Evolutionary conservation across 768 basidiomycete genomes (phyloP).

Genomic region (Lentinula guzmanii): DNA sequence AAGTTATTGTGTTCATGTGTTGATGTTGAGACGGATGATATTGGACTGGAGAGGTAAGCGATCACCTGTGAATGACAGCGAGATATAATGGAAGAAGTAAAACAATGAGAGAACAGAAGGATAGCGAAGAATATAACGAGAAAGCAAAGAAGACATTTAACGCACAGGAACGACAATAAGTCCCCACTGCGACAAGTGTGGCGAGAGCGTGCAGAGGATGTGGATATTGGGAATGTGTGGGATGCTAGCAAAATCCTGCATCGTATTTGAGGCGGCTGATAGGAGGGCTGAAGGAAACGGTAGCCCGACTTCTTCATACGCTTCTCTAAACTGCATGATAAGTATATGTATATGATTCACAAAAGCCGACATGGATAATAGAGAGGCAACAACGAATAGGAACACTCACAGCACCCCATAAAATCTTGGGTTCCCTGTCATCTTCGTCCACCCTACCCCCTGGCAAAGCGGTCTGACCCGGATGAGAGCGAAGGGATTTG

Average conservation of each 20-base stretch:
- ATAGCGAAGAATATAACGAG: constrained; percentile 33
- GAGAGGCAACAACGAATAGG: not conserved
- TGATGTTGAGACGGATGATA: not conserved
- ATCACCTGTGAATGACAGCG: constrained; percentile 41
- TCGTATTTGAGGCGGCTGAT: constrained; percentile 22
- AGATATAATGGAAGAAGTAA: constrained; percentile 54
- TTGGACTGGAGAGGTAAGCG: not conserved
- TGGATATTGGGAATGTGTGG: constrained; percentile 55
- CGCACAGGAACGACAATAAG: constrained; percentile 78
- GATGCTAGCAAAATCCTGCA: not conserved
- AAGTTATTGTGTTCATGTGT: no score
- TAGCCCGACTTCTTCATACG: constrained; percentile 77
- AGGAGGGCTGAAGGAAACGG: constrained; percentile 39
- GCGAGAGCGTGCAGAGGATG: not conserved
- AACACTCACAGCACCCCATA: constrained; percentile 63
- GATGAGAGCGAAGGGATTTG: constrained; percentile 65
- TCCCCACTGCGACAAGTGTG: constrained; percentile 53
- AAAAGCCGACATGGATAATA: not conserved
- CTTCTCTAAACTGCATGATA: constrained; percentile 63
- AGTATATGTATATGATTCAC: not conserved
- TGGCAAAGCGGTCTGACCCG: constrained; percentile 78
- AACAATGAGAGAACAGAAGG: constrained; percentile 33
- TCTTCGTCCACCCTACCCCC: constrained; percentile 72
- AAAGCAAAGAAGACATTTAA: constrained; percentile 44
- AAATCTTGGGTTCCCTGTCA: constrained; percentile 49